These are phyloP conservation scores for Scheffersomyces parashehatae DNA, from an alignment of 1,139 yeast genomes.

Conservation along the genomic window DNA sequence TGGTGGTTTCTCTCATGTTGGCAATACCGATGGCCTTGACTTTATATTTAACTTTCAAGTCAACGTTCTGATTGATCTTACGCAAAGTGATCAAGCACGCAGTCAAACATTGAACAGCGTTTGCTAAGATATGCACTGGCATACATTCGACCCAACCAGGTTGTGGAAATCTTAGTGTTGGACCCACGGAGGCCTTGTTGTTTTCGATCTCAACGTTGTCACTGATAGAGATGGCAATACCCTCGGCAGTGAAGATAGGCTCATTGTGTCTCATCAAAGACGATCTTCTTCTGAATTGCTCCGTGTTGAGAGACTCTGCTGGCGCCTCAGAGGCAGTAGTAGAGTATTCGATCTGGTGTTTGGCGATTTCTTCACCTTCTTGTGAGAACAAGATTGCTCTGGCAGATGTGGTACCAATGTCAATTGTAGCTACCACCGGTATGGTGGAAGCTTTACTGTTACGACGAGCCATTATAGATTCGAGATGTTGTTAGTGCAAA, in stretches of 20 bases:
- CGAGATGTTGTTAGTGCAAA: background rate
- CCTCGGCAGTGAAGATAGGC: slow-evolving; percentile 71
- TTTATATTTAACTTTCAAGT: slow-evolving; percentile 51
- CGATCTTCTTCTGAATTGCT: slow-evolving; percentile 51
- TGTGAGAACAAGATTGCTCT: slow-evolving; percentile 80
- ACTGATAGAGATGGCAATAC: slow-evolving; percentile 62
- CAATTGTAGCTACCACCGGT: slow-evolving; percentile 72
- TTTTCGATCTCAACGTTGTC: slow-evolving; percentile 66
- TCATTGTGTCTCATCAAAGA: slow-evolving; percentile 52
- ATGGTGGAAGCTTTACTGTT: slow-evolving; percentile 36
- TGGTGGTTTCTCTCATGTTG: slow-evolving; percentile 93
- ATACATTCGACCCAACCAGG: slow-evolving; percentile 96
- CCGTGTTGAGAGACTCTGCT: slow-evolving; percentile 46
- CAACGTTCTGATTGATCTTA: slow-evolving; percentile 54
- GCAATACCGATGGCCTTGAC: slow-evolving; percentile 79
- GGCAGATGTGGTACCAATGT: slow-evolving; percentile 95
- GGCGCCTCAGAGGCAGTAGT: slow-evolving; percentile 67
- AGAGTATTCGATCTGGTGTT: slow-evolving; percentile 85
- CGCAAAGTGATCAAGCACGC: slow-evolving; percentile 62
- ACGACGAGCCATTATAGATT: slow-evolving; percentile 39
- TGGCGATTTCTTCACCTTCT: slow-evolving; percentile 75
- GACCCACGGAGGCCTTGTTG: slow-evolving; percentile 54
- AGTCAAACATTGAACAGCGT: slow-evolving; percentile 76
- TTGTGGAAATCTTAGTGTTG: slow-evolving; percentile 70
- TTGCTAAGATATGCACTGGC: slow-evolving; percentile 80